Base-by-base conservation (phyloP, 176 grass and related monocot genomes). In the Panicum miliaceum region DNA sequence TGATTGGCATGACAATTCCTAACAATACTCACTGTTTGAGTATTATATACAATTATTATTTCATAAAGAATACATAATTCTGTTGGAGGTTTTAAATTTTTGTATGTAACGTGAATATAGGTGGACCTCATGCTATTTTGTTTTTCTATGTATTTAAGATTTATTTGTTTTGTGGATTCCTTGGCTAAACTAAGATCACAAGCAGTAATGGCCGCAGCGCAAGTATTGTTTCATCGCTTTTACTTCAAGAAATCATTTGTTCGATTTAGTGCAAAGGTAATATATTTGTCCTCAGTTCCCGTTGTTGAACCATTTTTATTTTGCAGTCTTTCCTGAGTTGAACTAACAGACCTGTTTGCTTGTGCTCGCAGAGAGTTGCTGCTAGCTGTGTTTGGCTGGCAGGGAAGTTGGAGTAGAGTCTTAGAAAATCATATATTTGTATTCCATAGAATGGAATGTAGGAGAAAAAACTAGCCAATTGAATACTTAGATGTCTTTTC, bases 171-270 rank as follows among this genome's bases (percentile, higher is more conserved):
- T 41, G 25, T 65, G 71, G 43, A 81, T 88, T 81, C 78, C 87
- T 86, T 93, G 71, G 86, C 66, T 73, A 35, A 36, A 29, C 51
- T 78, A 88, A 95, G 93, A 71, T 93, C 93, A 50, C 93, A 98
- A 85, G 96, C 87, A 16, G 96, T 98, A 64, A 95, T 98, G 96
- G 96, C 91, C 22, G 95, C 93, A 32, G 96, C 87, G 9, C 91
- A 99, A 77, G 93, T 99, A 58, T 65, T 99, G n/a, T 96, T 96
- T 47, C 96, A 96, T 84, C 91, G 89, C 5, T 99, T 96, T 88
- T 99, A 89, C 80, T 96, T 91, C 84, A 99, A 96, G 66, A 99
- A 99, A 75, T 99, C 93, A 48, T 99, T 99, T 86, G 91, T 88
- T 65, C 66, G 91, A 32, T 98, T 98, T 61, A 98, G 96, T 75